Evolutionary conservation across 1,284 basidiomycete species (phyloP).

Genomic region (Ustilago trichophora): DNA sequence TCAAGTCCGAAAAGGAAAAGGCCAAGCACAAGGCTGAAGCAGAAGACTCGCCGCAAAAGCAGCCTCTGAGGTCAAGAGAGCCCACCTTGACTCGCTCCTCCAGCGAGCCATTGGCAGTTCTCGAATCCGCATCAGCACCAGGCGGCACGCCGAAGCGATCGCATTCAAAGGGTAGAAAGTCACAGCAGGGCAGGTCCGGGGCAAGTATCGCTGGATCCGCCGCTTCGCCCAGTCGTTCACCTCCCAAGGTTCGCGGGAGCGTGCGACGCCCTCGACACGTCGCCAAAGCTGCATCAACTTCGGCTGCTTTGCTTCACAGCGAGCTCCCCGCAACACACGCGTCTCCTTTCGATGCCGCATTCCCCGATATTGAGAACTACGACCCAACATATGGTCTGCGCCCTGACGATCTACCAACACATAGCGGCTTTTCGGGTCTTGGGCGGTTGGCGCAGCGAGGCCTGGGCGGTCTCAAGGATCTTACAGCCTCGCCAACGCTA

Average conservation of each 20-base stretch:
- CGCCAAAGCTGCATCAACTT: conserved; percentile 35
- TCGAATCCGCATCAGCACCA: conserved; percentile 31
- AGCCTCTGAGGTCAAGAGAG: conserved; percentile 6
- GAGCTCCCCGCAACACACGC: conserved; percentile 16
- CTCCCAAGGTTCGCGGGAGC: conserved; percentile 16
- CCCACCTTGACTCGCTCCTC: conserved; percentile 21
- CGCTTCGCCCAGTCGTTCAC: conserved; percentile 18
- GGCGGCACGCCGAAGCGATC: conserved; percentile 18
- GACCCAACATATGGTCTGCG: conserved; percentile 98
- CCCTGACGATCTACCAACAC: conserved; percentile 71
- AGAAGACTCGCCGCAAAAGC: not conserved
- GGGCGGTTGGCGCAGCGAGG: conserved; percentile 65
- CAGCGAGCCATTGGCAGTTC: conserved; percentile 25
- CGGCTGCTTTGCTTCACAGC: conserved; percentile 28
- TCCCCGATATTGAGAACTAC: conserved; percentile 77
- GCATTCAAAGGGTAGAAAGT: conserved; percentile 17
- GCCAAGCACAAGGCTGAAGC: conserved; percentile 28
- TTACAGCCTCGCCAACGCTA: conserved; percentile 16
- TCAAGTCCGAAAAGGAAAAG: conserved; percentile 38
- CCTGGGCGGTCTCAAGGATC: conserved; percentile 42
- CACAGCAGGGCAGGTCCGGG: conserved; percentile 1
- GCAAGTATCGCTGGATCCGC: conserved; percentile 15
- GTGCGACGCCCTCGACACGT: conserved; percentile 21
- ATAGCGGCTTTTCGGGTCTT: conserved; percentile 75
- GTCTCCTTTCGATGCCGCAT: conserved; percentile 39